phyloP scores from a whole-genome alignment of 176 grass and related monocot species.

The Aegilops speltoides region DNA sequence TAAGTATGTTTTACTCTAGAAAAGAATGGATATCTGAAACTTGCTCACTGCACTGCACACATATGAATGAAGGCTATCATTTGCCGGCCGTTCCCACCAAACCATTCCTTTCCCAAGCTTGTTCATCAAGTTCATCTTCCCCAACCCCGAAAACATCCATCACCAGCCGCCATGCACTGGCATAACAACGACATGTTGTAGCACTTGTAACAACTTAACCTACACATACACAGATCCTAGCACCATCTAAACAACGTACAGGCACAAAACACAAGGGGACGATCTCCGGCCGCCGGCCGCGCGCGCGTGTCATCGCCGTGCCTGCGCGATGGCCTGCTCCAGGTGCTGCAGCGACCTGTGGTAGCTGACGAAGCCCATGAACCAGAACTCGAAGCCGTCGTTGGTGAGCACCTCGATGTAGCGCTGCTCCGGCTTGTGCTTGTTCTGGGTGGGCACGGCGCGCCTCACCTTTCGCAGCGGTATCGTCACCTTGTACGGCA shows the following conservation, averaged over 20 bases:
- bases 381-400: constrained; percentile 97
- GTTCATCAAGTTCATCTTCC: constrained; percentile 19
- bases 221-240: constrained; percentile 31
- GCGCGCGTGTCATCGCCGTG: constrained; percentile 25
- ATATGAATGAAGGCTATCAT: constrained; percentile 10
- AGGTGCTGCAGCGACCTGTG: constrained; percentile 67
- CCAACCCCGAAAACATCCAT: constrained; percentile 11
- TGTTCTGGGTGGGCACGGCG: constrained; percentile 62
- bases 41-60: neutral
- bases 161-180: constrained; percentile 10
- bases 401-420: constrained; percentile 72
- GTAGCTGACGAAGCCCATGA: constrained; percentile 81
- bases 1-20: too few species aligned
- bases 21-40: constrained; percentile 25
- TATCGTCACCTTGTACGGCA: constrained; percentile 88
- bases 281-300: neutral
- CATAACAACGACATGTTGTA: constrained; percentile 51
- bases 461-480: constrained; percentile 57
- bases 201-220: neutral
- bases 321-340: constrained; percentile 60
- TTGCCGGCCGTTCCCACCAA: constrained; percentile 9
- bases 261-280: neutral
- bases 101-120: constrained; percentile 20
- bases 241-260: neutral
- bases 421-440: constrained; percentile 71